Evolutionary conservation across 192 early-diverging fungal genomes (phyloP), one percentile per base, ranked within the genome.

Genomic region (Thamnidium elegans): DNA sequence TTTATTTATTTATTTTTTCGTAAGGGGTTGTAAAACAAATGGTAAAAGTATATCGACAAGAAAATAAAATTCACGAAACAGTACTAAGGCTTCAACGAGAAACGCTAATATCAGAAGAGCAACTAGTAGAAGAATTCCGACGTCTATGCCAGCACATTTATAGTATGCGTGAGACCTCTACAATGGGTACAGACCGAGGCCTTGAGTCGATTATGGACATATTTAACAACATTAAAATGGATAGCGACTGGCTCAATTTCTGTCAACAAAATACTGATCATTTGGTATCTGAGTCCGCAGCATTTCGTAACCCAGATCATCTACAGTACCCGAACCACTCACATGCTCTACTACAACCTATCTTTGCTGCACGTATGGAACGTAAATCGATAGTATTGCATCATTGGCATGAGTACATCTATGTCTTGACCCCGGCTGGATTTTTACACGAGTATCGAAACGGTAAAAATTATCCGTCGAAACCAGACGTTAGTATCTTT

Each of bases 41-140:
- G 50, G 58, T 64, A 23, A 70, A 70, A 51, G 26, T 70, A n/a
- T 63, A 62, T 13, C 44, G 43, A 0, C 68, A 70, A 19, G 68
- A 70, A 50, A 70, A 70, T 55, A 70, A 64, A 30, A 55, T 70
- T 3, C 68, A 70, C 32, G 68, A 70, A 48, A 63, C 68, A 1
- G 62, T 70, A 23, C 15, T 70, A 23, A 30, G 68, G 13, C 62
- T 70, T 11, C 68, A 70, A 19, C 36, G 61, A 31, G 62, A 70
- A 13, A 64, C 52, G 1, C 15, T 55, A 14, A 42, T 44, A 0
- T 58, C 55, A 6, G 68, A 70, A 62, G 55, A 62, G 36, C 54
- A 70, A 30, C 34, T 70, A 8, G 53, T 62, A 36, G 68, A 70
- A 39, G 68, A 70, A 14, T 32, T 70, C 15, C 43, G 62, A 5